Evolutionary conservation across 345 rosid species (phyloP).

Genomic region (Ailanthus altissimus): DNA sequence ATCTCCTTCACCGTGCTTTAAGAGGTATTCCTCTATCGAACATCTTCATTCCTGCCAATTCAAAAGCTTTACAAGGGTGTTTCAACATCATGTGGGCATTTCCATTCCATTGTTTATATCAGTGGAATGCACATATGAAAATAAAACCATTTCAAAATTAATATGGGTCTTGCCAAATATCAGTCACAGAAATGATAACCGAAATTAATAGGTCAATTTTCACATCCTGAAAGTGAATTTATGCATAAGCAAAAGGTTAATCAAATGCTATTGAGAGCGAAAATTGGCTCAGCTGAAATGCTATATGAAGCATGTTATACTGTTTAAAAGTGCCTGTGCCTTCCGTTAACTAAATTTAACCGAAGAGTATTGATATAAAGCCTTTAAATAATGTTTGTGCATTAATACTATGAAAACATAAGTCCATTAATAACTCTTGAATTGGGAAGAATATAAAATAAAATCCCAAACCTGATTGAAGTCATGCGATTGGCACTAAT

Average conservation of each 20-base stretch:
- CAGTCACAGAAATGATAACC: neutral
- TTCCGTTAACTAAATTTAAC: neutral
- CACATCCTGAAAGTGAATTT: neutral
- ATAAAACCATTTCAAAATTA: neutral
- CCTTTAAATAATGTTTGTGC: neutral
- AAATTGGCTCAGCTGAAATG: neutral
- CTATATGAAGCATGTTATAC: neutral
- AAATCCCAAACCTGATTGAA: neutral
- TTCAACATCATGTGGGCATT: slow-evolving; percentile 20
- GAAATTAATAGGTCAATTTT: neutral
- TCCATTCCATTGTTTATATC: slow-evolving; percentile 4
- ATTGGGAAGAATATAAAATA: neutral
- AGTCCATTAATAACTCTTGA: neutral
- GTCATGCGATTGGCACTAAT: neutral
- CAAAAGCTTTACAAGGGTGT: neutral
- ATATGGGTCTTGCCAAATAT: neutral
- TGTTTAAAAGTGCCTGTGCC: neutral
- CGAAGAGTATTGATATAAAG: neutral
- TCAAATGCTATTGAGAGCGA: neutral
- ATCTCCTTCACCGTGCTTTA: slow-evolving; percentile 70
- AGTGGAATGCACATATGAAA: slow-evolving; percentile 15
- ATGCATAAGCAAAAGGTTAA: neutral
- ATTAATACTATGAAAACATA: neutral
- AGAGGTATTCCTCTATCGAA: slow-evolving; percentile 54
- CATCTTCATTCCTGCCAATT: slow-evolving; percentile 1